Evolutionary conservation across 2,329 filamentous ascomycete genomes (phyloP).

Genomic region (Neopestalotiopsis sp.): DNA sequence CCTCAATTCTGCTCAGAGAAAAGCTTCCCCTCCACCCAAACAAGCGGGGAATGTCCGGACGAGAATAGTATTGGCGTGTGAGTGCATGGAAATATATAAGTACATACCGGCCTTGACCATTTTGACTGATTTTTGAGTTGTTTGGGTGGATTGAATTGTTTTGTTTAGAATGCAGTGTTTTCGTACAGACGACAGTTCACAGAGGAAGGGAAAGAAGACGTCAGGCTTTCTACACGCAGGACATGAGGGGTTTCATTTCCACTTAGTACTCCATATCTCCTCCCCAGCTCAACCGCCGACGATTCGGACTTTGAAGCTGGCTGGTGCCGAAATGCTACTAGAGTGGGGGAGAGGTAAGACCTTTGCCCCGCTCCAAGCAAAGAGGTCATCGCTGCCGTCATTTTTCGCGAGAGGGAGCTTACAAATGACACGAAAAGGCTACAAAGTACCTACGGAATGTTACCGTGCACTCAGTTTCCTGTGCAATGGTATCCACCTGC

Average conservation of each 20-base stretch:
- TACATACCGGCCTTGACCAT: slow-evolving; percentile 85
- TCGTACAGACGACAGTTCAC: slow-evolving; percentile 4
- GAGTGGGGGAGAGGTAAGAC: slow-evolving; percentile 9
- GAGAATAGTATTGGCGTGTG: slow-evolving; percentile 26
- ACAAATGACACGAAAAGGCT: slow-evolving; percentile 9
- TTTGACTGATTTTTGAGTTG: slow-evolving; percentile 64
- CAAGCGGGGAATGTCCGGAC: slow-evolving; percentile 21
- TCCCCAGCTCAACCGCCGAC: slow-evolving; percentile 5
- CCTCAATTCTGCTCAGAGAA: slow-evolving; percentile 63
- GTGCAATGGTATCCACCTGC: slow-evolving; percentile 6
- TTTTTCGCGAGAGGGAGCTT: slow-evolving; percentile 9
- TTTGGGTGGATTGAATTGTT: slow-evolving; percentile 23
- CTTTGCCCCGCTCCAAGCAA: slow-evolving; percentile 7
- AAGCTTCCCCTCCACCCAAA: slow-evolving; percentile 33
- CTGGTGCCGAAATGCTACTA: slow-evolving; percentile 12
- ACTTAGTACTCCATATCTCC: slow-evolving; percentile 12
- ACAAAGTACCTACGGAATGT: background rate
- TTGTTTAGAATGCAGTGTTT: slow-evolving; percentile 23
- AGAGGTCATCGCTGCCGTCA: slow-evolving; percentile 18
- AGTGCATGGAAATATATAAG: slow-evolving; percentile 22
- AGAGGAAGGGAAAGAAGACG: slow-evolving; percentile 8
- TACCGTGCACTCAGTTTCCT: background rate
- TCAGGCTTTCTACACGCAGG: slow-evolving; percentile 3
- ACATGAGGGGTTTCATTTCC: slow-evolving; percentile 16
- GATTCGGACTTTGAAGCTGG: slow-evolving; percentile 10